Percentiles rank a stretch among this genome's conserved stretches.
Conservation (phyloP, 1,284 basidiomycete species). For the Apiotrichum veenhuisii region DNA sequence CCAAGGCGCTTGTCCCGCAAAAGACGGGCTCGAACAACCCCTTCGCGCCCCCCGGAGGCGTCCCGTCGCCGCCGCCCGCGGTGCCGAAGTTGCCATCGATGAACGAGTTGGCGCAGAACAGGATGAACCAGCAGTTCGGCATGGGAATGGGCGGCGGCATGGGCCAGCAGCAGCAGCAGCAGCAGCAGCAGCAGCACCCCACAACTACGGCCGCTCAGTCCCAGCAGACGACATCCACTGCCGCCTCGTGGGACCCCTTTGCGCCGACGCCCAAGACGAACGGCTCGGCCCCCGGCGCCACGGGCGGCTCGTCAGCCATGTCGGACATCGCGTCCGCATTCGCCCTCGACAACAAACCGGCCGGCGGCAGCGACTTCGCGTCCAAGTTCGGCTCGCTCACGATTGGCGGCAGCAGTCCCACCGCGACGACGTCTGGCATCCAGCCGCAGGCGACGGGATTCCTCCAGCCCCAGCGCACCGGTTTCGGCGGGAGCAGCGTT, state of each 20-base stretch:
- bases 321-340: conserved; percentile 46
- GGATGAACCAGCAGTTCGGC: conserved; percentile 17
- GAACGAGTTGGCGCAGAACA: conserved; percentile 68
- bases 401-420: conserved; percentile 12
- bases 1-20: conserved; percentile 68
- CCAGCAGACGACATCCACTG: not conserved
- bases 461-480: conserved; percentile 72
- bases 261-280: not conserved
- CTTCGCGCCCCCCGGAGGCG: conserved; percentile 70
- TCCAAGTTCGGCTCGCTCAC: conserved; percentile 27
- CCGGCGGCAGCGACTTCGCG: conserved; percentile 27
- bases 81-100: conserved; percentile 73
- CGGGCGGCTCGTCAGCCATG: conserved; percentile 25
- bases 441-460: conserved; percentile 24
- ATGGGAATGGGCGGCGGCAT: conserved; percentile 6
- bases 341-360: conserved; percentile 23
- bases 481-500: conserved; percentile 63
- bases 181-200: not conserved
- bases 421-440: conserved; percentile 14
- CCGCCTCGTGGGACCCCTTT: conserved; percentile 10
- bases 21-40: conserved; percentile 93
- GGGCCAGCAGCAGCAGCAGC: conserved; percentile 5
- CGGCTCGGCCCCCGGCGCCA: not conserved
- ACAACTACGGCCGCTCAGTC: conserved; percentile 6
- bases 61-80: conserved; percentile 47